Evolutionary conservation across 768 basidiomycete species (phyloP), one percentile per base, ranked within the genome.

Genomic region (Tylopilus vinaceipallidus): DNA sequence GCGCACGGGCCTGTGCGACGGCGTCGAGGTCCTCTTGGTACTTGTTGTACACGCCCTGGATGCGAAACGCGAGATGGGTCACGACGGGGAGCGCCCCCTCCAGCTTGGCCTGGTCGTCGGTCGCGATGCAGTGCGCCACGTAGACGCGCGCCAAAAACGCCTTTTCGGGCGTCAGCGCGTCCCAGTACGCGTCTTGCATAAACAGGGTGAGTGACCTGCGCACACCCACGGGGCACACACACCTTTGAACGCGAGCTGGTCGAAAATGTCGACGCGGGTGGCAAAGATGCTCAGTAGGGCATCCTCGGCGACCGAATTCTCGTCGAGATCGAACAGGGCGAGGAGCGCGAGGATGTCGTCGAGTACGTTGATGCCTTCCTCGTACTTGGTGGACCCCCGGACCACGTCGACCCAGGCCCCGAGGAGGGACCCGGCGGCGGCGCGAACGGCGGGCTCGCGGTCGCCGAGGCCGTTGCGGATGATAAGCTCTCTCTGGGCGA

Each of bases 401-500:
- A 82, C 74, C 26, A 75, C 71, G 37, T 90, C 83, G 7, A 91
- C 75, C 95, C 95, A 98, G 7, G 71, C 74, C 0, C 76, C 81
- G 14, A 98, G 68, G 39, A 97, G 77, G 2, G 77, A 77, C 2
- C 78, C 83, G 0, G 93, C 86, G 1, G 90, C 91, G 16, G 76
- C 70, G 26, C 84, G 76, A 3, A 98, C 92, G 2, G 70, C 64
- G 0, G 77, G 72, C 50, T 97, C 92, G 23, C 95, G 80, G 68
- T 98, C 95, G 0, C 89, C 85, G 3, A 98, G 74, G 2, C 95
- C 95, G 60, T 88, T 83, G 17, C 80, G 78, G 2, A 95, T 81
- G 40, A 95, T 79, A 20, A 80, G 71, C 59, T 92, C 88, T 11
- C 94, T 75, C 58, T 95, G 89, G 0, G 77, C 70, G 23, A 90